A percentile compares a stretch with the other conserved stretches of the same genome.
These are phyloP conservation scores for Orbilia ellipsospora DNA, from an alignment of 2,329 filamentous ascomycete genomes.

Conservation along the genomic window DNA sequence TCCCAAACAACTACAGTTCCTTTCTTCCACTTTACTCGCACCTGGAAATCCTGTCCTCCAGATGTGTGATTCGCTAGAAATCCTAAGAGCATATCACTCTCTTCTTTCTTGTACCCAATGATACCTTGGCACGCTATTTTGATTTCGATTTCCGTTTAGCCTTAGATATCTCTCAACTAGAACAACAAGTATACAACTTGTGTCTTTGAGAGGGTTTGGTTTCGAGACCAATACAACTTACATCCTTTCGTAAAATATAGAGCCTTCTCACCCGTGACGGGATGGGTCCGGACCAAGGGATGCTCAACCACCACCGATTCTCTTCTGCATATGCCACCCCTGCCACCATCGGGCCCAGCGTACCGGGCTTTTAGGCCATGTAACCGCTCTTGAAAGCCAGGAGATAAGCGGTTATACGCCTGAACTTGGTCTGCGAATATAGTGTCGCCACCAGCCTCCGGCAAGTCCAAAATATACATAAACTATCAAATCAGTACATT, in stretches of 20 bases:
- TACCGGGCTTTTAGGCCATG: conserved; percentile 85
- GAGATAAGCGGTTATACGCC: conserved; percentile 83
- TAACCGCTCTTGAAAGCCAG: conserved; percentile 80
- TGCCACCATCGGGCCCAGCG: conserved; percentile 76
- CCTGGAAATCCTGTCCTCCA: conserved; percentile 77
- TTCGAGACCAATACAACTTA: no score
- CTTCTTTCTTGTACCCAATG: conserved; percentile 85
- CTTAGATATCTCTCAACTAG: neutral
- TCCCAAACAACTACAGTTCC: conserved; percentile 88
- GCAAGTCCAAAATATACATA: conserved; percentile 80
- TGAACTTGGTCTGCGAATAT: conserved; percentile 82
- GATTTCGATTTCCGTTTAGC: neutral
- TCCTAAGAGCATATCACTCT: conserved; percentile 80
- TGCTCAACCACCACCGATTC: conserved; percentile 80
- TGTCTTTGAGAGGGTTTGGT: no score
- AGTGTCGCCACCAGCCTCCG: conserved; percentile 77
- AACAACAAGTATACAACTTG: no score
- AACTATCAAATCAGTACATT: conserved; percentile 65
- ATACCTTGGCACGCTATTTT: conserved; percentile 64
- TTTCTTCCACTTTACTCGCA: conserved; percentile 79
- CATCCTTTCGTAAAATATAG: conserved; percentile 85
- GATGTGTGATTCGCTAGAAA: conserved; percentile 83
- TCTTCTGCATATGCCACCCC: conserved; percentile 77
- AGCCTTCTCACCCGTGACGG: conserved; percentile 82
- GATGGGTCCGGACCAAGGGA: conserved; percentile 83